Evolutionary conservation across 495 filamentous ascomycete species (phyloP).

Genomic region (Durotheca rogersii): DNA sequence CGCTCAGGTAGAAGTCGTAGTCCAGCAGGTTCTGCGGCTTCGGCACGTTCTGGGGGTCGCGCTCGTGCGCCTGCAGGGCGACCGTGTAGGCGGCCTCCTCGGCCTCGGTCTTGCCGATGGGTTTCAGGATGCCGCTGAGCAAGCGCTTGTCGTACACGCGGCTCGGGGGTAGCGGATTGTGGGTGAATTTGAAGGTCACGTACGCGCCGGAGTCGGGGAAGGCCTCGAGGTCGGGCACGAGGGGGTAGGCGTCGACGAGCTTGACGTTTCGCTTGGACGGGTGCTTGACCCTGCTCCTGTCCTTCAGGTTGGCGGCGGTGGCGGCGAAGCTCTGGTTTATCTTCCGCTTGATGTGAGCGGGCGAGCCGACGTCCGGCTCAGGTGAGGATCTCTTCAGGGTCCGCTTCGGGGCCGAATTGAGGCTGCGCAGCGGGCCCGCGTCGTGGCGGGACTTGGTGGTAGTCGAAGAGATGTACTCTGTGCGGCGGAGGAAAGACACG

Average conservation of each 20-base stretch:
- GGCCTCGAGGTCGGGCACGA: conserved; percentile 85
- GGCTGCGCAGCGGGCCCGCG: conserved; percentile 37
- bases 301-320: conserved; percentile 63
- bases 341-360: conserved; percentile 75
- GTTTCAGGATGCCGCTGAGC: conserved; percentile 75
- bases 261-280: conserved; percentile 78
- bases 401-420: conserved; percentile 34
- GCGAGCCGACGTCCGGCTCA: conserved; percentile 65
- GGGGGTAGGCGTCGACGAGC: conserved; percentile 73
- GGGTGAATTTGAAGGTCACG: conserved; percentile 84
- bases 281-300: conserved; percentile 75
- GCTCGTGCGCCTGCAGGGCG: conserved; percentile 60
- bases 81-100: conserved; percentile 52
- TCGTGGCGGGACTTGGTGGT: conserved; percentile 42
- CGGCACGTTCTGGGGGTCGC: conserved; percentile 61
- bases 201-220: conserved; percentile 86
- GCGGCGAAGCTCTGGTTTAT: conserved; percentile 84
- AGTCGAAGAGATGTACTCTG: conserved; percentile 88
- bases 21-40: conserved; percentile 64
- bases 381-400: conserved; percentile 43
- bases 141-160: conserved; percentile 74
- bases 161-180: conserved; percentile 66
- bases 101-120: conserved; percentile 53
- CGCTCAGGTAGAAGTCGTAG: conserved; percentile 78
- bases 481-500: conserved; percentile 91